Conservation (phyloP, 192 early-diverging fungal species). For the Haplosporangium gracile region DNA sequence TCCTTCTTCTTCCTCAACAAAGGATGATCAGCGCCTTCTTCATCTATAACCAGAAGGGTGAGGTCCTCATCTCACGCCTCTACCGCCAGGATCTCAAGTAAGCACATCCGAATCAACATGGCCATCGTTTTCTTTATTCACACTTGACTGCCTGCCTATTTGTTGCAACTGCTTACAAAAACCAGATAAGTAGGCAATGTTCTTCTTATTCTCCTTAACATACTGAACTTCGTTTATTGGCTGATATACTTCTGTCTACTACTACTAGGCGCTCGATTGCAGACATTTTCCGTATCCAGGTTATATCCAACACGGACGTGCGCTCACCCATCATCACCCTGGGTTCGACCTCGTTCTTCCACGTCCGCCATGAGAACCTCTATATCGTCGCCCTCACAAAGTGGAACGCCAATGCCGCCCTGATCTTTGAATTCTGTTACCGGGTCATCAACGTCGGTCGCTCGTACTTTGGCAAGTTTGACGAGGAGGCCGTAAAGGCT, state of each 20-base stretch:
- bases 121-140: neutral
- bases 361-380: constrained; percentile 96
- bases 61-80: constrained; percentile 96
- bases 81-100: constrained; percentile 97
- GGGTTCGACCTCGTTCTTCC: constrained; percentile 94
- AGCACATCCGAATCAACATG: constrained; percentile 1
- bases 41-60: constrained; percentile 98
- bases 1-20: neutral
- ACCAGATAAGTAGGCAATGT: too few relatives aligned
- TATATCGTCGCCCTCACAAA: constrained; percentile 88
- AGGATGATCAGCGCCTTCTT: constrained; percentile 95
- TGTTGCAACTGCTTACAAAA: too few relatives aligned
- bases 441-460: constrained; percentile 77
- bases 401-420: constrained; percentile 83
- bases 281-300: constrained; percentile 97
- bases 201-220: neutral
- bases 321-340: constrained; percentile 92
- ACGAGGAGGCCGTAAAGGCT: constrained; percentile 87
- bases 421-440: constrained; percentile 88
- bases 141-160: neutral
- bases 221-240: too few relatives aligned
- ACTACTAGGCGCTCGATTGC: constrained; percentile 85
- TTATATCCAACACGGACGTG: constrained; percentile 90
- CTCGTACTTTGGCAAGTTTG: constrained; percentile 86
- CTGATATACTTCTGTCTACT: neutral